Conservation (phyloP, 2,329 filamentous ascomycete genomes). For the Ophiostoma piceae region DNA sequence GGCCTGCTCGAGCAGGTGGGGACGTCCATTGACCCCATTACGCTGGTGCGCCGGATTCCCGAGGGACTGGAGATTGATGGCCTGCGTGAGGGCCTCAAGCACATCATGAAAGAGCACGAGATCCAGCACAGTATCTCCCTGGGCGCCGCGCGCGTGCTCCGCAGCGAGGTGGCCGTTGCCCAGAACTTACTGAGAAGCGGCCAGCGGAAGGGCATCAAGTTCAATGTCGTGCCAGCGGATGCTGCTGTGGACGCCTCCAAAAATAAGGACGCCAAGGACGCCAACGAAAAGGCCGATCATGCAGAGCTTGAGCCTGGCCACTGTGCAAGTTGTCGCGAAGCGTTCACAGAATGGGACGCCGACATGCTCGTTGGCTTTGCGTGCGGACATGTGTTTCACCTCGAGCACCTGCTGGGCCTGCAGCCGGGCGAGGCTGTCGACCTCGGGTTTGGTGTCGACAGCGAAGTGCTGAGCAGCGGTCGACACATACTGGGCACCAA, state of each 20-base stretch:
- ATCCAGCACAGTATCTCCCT: constrained; percentile 89
- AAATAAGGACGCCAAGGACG: constrained; percentile 20
- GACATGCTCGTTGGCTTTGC: constrained; percentile 75
- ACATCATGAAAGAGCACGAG: constrained; percentile 93
- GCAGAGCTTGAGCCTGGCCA: constrained; percentile 45
- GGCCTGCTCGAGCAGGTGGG: constrained; percentile 90
- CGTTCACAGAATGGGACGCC: constrained; percentile 56
- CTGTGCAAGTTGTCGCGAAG: constrained; percentile 53
- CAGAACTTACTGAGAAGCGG: constrained; percentile 77
- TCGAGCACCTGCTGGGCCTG: constrained; percentile 62
- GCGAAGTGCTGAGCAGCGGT: constrained; percentile 38
- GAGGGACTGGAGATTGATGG: constrained; percentile 91
- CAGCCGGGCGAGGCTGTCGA: constrained; percentile 39
- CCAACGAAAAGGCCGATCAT: constrained; percentile 17
- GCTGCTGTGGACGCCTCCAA: constrained; percentile 28
- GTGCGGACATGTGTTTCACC: constrained; percentile 77
- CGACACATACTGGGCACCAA: constrained; percentile 73
- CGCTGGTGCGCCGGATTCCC: constrained; percentile 82
- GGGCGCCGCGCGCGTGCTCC: constrained; percentile 79
- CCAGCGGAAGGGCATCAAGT: constrained; percentile 81
- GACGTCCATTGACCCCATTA: constrained; percentile 87
- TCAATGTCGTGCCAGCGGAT: constrained; percentile 57
- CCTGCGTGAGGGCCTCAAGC: constrained; percentile 76
- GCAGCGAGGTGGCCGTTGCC: constrained; percentile 78
- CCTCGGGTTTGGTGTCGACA: constrained; percentile 40